Percentiles rank a stretch among this genome's conserved stretches.
Evolutionary conservation across 768 basidiomycete species (phyloP).

Genomic region (Cytidiella melzeri): DNA sequence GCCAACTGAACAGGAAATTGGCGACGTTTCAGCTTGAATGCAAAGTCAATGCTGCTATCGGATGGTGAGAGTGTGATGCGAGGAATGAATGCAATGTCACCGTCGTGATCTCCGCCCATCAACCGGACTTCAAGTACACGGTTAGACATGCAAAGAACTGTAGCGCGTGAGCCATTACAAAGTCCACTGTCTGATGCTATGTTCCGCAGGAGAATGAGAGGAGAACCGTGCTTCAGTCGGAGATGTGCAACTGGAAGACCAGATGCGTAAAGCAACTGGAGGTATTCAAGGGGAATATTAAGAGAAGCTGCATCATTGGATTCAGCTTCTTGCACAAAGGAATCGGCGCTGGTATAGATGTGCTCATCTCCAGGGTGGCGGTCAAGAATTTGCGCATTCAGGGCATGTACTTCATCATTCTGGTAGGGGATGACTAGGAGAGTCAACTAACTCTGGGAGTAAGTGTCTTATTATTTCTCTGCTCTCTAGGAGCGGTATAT

Average conservation of each 20-base stretch:
- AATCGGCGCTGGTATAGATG: too few relatives aligned
- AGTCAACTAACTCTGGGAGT: too few relatives aligned
- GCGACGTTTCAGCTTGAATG: constrained; percentile 26
- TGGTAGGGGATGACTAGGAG: too few relatives aligned
- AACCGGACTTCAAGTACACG: constrained; percentile 30
- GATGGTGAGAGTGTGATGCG: constrained; percentile 30
- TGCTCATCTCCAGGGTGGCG: too few relatives aligned
- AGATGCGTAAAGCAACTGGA: constrained; percentile 31
- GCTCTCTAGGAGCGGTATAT: too few relatives aligned
- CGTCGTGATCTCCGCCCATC: constrained; percentile 32
- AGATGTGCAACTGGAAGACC: too few relatives aligned
- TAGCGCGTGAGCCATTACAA: constrained; percentile 32
- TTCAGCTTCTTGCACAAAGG: too few relatives aligned
- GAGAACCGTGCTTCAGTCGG: constrained; percentile 15
- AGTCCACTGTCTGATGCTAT: constrained; percentile 28
- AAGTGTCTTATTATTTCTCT: too few relatives aligned
- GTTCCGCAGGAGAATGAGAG: constrained; percentile 41
- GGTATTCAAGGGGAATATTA: constrained; percentile 31
- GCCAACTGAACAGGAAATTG: constrained; percentile 41
- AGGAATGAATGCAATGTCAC: constrained; percentile 33
- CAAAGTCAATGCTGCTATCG: too few relatives aligned
- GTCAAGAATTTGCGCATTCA: too few relatives aligned
- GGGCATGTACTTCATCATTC: too few relatives aligned
- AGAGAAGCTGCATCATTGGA: constrained; percentile 2
- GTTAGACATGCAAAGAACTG: constrained; percentile 19